Evolutionary conservation across 1,284 basidiomycete genomes (phyloP).

Genomic region (Inonotus obliquus): DNA sequence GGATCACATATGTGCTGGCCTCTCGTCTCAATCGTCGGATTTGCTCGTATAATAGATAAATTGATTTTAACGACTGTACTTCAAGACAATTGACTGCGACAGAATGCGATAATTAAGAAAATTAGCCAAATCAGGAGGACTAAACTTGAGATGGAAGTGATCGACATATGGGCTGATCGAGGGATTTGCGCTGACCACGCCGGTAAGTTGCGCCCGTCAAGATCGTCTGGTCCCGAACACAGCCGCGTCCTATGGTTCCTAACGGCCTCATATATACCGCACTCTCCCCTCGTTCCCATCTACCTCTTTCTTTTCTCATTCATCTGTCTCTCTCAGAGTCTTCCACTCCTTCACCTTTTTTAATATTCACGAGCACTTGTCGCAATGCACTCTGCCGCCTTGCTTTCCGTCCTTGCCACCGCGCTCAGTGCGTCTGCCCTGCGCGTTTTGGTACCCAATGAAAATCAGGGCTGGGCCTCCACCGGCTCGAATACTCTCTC

Average conservation of each 20-base stretch:
- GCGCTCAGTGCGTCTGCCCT: conserved; percentile 57
- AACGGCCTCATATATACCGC: not conserved
- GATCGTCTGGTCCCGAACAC: not conserved
- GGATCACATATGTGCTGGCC: too few relatives aligned
- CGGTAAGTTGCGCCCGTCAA: not conserved
- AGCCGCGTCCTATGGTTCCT: not conserved
- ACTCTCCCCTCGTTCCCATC: not conserved
- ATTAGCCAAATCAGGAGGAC: too few relatives aligned
- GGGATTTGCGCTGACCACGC: not conserved
- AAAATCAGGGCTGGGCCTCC: conserved; percentile 51
- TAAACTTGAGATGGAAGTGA: not conserved
- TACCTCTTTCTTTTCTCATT: not conserved
- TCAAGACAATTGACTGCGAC: too few relatives aligned
- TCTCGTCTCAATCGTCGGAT: too few relatives aligned
- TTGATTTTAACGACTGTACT: too few relatives aligned
- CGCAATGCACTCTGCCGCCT: conserved; percentile 42
- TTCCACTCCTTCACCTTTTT: not conserved
- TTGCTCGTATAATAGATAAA: too few relatives aligned
- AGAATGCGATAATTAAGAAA: too few relatives aligned
- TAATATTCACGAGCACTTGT: conserved; percentile 12
- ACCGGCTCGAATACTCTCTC: conserved; percentile 50
- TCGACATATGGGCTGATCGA: not conserved
- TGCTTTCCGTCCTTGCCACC: conserved; percentile 45
- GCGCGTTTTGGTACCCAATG: conserved; percentile 50
- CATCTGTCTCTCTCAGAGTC: not conserved